Conservation (phyloP, 2,329 filamentous ascomycete genomes). For the Bertia moriformis region DNA sequence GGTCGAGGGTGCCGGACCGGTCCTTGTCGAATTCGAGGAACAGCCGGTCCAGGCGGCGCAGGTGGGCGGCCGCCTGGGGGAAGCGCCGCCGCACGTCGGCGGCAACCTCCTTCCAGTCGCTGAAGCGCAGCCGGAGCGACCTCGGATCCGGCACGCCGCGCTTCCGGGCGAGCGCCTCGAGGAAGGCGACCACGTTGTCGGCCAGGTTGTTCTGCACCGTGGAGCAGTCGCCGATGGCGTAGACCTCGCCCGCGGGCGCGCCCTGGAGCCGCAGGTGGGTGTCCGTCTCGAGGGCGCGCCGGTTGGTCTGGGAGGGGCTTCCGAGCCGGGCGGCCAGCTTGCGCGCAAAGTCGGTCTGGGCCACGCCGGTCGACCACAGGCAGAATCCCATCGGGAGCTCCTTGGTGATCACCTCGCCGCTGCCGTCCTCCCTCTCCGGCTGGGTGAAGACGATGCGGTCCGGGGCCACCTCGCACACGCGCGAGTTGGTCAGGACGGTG, state of each 20-base stretch:
- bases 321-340: conserved; percentile 62
- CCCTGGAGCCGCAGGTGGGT: conserved; percentile 81
- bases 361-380: conserved; percentile 90
- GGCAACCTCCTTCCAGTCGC: conserved; percentile 77
- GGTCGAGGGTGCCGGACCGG: conserved; percentile 82
- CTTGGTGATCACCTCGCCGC: conserved; percentile 67
- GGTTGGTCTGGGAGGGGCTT: conserved; percentile 67
- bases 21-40: conserved; percentile 89
- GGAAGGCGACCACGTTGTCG: conserved; percentile 77
- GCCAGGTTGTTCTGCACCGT: conserved; percentile 97
- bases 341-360: conserved; percentile 70
- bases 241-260: conserved; percentile 82
- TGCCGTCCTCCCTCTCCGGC: conserved; percentile 51
- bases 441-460: conserved; percentile 86
- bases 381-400: conserved; percentile 94
- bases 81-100: conserved; percentile 74
- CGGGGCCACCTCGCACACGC: conserved; percentile 72
- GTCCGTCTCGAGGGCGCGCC: conserved; percentile 85
- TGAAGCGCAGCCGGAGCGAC: conserved; percentile 71
- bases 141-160: conserved; percentile 80
- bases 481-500: conserved; percentile 79
- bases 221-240: conserved; percentile 87
- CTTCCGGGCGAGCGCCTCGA: conserved; percentile 81
- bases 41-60: conserved; percentile 77
- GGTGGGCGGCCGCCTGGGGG: conserved; percentile 74